Evolutionary conservation across 805 yeast species (phyloP), one percentile per base, ranked within the genome.

Genomic region (Groenewaldozyma salmanticensis): DNA sequence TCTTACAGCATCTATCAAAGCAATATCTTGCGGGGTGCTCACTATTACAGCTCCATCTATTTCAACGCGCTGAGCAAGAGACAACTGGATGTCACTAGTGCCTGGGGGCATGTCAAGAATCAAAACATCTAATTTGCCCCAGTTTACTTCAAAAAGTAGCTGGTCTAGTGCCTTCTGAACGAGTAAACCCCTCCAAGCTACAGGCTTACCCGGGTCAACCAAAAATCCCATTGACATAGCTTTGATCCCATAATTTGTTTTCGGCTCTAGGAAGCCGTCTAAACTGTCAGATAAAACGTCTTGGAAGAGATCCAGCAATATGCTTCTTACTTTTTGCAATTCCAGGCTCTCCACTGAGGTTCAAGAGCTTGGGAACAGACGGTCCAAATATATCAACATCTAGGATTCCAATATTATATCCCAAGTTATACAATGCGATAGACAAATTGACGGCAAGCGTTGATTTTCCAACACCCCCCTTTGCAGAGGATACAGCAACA

Each of bases 161-260:
- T 85, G 95, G 51, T 85, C 86, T 19, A 85, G 58, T 0, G 94
- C 95, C 57, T 85, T 85, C 75, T 81, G 85, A 17, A 85, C 88
- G 77, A 85, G 76, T 33, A 84, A 60, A 0, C 95, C 95, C 40
- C 95, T 66, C 95, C 95, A 85, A 0, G 80, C 90, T 4, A 85
- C 71, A 22, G 77, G 75, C 37, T 72, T 77, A 5, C 80, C 80
- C 1, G 70, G 59, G 2, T 76, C 76, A 2, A 84, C 72, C 49
- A 85, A 62, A 52, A 79, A 84, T 0, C 95, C 95, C 94, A 85
- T 85, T 0, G 94, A 83, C 95, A 85, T 85, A 4, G 87, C 74
- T 49, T 81, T 78, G 2, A 85, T 55, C 0, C 95, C 95, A 48
- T 78, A 82, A 54, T 82, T 84, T 7, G 67, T 57, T 50, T 83